phyloP scores from a whole-genome alignment of 2,329 filamentous ascomycete species.

The Penicillium sp. region DNA sequence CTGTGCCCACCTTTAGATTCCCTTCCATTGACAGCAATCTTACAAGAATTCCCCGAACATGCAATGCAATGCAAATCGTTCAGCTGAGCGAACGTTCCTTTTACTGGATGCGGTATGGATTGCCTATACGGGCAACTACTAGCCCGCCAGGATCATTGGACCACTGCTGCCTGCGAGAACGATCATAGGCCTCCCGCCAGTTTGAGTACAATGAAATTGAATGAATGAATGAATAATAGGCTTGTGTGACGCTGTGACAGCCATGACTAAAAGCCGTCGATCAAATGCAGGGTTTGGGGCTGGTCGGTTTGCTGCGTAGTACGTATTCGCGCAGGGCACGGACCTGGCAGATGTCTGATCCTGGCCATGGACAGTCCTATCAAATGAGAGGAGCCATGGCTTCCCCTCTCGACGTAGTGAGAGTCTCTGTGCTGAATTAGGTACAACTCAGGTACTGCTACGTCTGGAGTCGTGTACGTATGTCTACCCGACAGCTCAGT shows the following conservation, averaged over 20 bases:
- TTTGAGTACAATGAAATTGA: no score
- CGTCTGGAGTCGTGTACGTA: neutral
- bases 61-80: no score
- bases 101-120: neutral
- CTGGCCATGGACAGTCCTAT: no score
- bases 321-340: neutral
- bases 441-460: no score
- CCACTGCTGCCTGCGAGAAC: no score
- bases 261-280: neutral
- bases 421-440: no score
- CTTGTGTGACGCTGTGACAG: no score
- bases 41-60: neutral
- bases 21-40: neutral
- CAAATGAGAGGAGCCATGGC: no score
- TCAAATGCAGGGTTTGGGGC: neutral
- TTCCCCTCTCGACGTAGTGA: no score
- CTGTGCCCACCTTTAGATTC: neutral
- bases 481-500: neutral
- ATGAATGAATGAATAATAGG: no score
- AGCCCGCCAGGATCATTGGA: no score
- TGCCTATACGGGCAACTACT: neutral
- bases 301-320: neutral
- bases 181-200: no score
- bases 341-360: conserved; percentile 2
- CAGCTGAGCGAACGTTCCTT: neutral